phyloP scores from a whole-genome alignment of 2,329 filamentous ascomycete species.

The Emergomyces orientalis region DNA sequence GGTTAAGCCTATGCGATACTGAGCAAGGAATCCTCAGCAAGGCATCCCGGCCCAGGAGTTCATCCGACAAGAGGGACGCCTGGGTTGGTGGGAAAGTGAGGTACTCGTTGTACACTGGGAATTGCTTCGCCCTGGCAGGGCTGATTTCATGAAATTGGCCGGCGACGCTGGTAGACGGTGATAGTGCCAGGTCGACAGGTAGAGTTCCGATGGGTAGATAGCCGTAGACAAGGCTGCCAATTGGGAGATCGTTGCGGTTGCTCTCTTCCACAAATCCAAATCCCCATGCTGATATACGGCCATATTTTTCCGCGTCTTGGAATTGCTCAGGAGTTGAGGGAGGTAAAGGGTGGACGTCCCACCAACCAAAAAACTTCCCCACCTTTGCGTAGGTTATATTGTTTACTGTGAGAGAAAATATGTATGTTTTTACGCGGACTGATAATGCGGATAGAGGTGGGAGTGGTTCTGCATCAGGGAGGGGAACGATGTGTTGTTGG shows the following conservation, averaged over 20 bases:
- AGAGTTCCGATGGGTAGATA: conserved; percentile 22
- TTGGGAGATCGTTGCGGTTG: conserved; percentile 12
- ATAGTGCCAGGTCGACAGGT: conserved; percentile 18
- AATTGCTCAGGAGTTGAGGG: conserved; percentile 16
- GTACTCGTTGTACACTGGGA: conserved; percentile 22
- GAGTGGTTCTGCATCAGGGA: conserved; percentile 15
- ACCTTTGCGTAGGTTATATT: conserved; percentile 19
- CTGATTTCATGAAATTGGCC: conserved; percentile 17
- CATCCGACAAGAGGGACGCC: conserved; percentile 7
- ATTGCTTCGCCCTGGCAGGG: conserved; percentile 15
- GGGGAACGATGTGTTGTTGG: conserved; percentile 18
- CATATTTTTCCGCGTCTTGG: conserved; percentile 17
- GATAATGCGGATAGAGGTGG: conserved; percentile 15
- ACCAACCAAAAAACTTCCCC: conserved; percentile 18
- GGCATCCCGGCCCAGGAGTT: conserved; percentile 14
- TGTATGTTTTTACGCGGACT: conserved; percentile 16
- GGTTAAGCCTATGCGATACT: conserved; percentile 13
- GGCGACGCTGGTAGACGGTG: conserved; percentile 11
- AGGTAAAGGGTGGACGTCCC: conserved; percentile 21
- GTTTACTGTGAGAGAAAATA: conserved; percentile 21
- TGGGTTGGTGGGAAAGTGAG: not conserved
- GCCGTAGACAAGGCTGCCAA: conserved; percentile 17
- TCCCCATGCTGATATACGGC: conserved; percentile 22
- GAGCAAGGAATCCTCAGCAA: conserved; percentile 1
- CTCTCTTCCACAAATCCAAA: conserved; percentile 20